Percentiles rank a stretch among this genome's conserved stretches.
phyloP scores from a whole-genome alignment of 2,329 filamentous ascomycete genomes.

The Aspergillus sp. region DNA sequence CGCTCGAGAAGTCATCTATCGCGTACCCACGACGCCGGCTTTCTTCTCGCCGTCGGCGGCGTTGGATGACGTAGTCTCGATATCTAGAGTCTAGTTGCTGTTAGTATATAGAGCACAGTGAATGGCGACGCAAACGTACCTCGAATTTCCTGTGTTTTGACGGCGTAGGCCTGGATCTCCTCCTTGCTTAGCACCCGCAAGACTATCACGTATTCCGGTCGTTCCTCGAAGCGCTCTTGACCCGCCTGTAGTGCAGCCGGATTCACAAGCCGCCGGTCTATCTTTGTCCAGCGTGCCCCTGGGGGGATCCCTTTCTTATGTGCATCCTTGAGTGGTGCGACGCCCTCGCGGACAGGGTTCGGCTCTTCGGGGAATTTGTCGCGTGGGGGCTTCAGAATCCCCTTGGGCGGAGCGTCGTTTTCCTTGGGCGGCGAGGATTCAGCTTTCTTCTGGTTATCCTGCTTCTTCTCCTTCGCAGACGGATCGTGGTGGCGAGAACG shows the following conservation, averaged over 20 bases:
- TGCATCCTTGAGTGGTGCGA: constrained; percentile 90
- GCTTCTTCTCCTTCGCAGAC: constrained; percentile 24
- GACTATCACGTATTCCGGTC: constrained; percentile 93
- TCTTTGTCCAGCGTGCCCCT: constrained; percentile 90
- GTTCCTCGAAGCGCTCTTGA: constrained; percentile 89
- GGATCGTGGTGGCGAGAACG: constrained; percentile 30
- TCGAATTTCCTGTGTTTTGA: constrained; percentile 79
- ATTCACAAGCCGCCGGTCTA: constrained; percentile 85
- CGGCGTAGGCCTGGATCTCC: constrained; percentile 86
- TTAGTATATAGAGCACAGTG: constrained; percentile 17
- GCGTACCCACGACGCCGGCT: constrained; percentile 41
- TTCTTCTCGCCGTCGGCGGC: constrained; percentile 49
- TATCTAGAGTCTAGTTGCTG: constrained; percentile 39
- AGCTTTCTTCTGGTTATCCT: constrained; percentile 31
- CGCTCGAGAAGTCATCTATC: constrained; percentile 38
- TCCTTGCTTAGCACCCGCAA: constrained; percentile 83
- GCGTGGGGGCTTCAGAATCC: constrained; percentile 83
- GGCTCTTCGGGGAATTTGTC: constrained; percentile 84
- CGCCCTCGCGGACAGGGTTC: constrained; percentile 82
- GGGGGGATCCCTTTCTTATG: constrained; percentile 72
- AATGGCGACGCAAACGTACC: constrained; percentile 56
- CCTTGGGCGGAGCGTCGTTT: constrained; percentile 70
- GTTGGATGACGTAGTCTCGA: constrained; percentile 41
- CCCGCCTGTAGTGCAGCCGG: constrained; percentile 82
- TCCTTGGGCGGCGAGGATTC: constrained; percentile 50